phyloP scores from a whole-genome alignment of 768 basidiomycete genomes.

The Gymnopilus junonius region DNA sequence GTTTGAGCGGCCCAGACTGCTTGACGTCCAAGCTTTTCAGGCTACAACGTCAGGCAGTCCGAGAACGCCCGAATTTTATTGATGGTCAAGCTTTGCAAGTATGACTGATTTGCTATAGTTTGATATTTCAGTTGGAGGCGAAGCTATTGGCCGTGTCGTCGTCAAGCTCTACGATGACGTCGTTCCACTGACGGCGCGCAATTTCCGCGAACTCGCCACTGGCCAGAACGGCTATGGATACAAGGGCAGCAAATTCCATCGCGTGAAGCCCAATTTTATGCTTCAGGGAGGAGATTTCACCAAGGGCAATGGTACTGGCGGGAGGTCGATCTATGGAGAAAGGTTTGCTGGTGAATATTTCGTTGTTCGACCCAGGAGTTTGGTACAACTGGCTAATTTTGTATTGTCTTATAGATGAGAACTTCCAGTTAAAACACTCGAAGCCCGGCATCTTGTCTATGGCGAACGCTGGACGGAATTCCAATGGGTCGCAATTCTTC shows the following conservation, averaged over 20 bases:
- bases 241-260: conserved; percentile 70
- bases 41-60: not conserved
- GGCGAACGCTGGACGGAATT: conserved; percentile 83
- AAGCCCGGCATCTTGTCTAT: conserved; percentile 73
- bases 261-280: conserved; percentile 85
- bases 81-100: too few relatives aligned
- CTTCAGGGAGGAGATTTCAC: conserved; percentile 93
- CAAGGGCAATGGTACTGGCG: conserved; percentile 69
- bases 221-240: conserved; percentile 80
- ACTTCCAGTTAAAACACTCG: conserved; percentile 77
- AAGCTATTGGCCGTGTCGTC: conserved; percentile 58
- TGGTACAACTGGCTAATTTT: not conserved
- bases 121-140: conserved; percentile 56
- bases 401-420: conserved; percentile 64
- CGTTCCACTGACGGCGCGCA: conserved; percentile 73
- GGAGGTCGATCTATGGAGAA: conserved; percentile 78
- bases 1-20: not conserved
- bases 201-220: conserved; percentile 91
- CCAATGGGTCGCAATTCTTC: conserved; percentile 91
- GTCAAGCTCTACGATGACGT: conserved; percentile 88
- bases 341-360: conserved; percentile 60
- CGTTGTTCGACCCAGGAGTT: not conserved
- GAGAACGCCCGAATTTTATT: not conserved
- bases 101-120: conserved; percentile 47
- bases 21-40: not conserved